These are phyloP conservation scores for Carex arenaria DNA, from an alignment of 202 grass and related monocot species.

Conservation along the genomic window DNA sequence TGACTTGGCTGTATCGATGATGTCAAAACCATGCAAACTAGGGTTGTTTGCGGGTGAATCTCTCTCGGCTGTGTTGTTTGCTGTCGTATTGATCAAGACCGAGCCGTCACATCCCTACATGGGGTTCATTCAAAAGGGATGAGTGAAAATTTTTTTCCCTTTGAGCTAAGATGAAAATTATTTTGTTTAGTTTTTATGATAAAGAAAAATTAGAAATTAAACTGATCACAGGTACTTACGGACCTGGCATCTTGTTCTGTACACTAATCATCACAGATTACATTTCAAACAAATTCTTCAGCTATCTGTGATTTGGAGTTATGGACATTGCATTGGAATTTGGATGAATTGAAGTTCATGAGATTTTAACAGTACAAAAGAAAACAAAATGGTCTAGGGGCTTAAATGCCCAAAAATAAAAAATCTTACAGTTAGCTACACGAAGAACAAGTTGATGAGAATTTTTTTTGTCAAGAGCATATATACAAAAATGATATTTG, in stretches of 20 bases:
- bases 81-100: constrained; percentile 43
- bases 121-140: not conserved
- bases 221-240: not conserved
- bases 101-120: constrained; percentile 71
- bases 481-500: too few species aligned
- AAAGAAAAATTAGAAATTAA: not conserved
- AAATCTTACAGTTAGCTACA: too few species aligned
- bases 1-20: constrained; percentile 54
- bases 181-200: not conserved
- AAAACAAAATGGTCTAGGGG: too few species aligned
- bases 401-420: too few species aligned
- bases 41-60: constrained; percentile 36
- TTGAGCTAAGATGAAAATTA: not conserved
- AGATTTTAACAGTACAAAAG: too few species aligned
- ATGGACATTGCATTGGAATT: too few species aligned
- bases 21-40: constrained; percentile 59
- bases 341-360: too few species aligned
- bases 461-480: too few species aligned
- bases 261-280: not conserved
- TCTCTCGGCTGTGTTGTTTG: constrained; percentile 40
- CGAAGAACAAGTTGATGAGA: too few species aligned
- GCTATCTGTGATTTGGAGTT: too few species aligned
- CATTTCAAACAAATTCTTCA: not conserved
- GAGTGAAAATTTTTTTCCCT: not conserved
- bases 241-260: not conserved